phyloP scores from a whole-genome alignment of 2,329 filamentous ascomycete species.

The Fusarium sublunatum region DNA sequence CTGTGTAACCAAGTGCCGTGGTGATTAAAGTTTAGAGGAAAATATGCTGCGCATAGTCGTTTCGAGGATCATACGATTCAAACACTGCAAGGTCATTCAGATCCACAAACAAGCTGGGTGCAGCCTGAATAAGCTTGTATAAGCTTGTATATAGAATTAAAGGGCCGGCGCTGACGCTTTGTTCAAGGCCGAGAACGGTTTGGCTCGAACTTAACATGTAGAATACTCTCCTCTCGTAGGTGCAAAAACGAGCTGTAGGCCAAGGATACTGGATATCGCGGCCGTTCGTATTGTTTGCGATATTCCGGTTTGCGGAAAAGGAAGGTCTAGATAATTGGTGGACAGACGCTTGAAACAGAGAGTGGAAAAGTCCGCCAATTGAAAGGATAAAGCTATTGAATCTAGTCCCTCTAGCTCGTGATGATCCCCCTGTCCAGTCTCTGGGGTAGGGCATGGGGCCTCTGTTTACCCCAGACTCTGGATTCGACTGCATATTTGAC shows the following conservation, averaged over 20 bases:
- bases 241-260: constrained; percentile 15
- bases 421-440: constrained; percentile 4
- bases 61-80: neutral
- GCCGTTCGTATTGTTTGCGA: constrained; percentile 3
- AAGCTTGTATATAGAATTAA: neutral
- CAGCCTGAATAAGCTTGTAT: constrained; percentile 4
- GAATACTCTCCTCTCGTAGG: constrained; percentile 10
- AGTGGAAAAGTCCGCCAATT: constrained; percentile 28
- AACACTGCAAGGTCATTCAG: neutral
- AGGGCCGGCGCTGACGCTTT: neutral
- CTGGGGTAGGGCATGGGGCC: constrained; percentile 2
- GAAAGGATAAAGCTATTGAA: neutral
- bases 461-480: constrained; percentile 31
- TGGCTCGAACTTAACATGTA: neutral
- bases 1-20: too few relatives aligned
- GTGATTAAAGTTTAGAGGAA: too few relatives aligned
- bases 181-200: constrained; percentile 1
- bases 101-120: neutral
- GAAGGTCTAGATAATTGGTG: constrained; percentile 18
- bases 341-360: constrained; percentile 5
- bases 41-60: too few relatives aligned
- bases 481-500: constrained; percentile 5
- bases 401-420: neutral
- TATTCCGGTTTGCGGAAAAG: constrained; percentile 4
- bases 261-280: neutral